Base-by-base conservation (phyloP, 768 basidiomycete genomes). In the Postia placenta region DNA sequence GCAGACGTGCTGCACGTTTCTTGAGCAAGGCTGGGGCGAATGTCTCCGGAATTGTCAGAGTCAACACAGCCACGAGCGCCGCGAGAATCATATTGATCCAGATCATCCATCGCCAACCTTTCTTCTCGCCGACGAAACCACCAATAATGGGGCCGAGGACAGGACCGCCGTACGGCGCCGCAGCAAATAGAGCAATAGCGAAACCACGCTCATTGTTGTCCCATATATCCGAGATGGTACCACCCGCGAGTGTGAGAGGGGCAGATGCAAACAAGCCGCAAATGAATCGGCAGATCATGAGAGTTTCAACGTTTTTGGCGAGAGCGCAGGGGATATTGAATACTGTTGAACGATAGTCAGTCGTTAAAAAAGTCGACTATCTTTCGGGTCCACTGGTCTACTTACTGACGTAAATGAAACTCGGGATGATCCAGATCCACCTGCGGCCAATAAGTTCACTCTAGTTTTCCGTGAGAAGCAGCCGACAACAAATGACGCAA, bases 111-210 rank as follows among this genome's bases (percentile, higher is more conserved):
- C 64, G 61, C 68, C 67, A 68, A 15, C 72, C 72, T 25, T 69
- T 51, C 30, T 57, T 64, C 48, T 72, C 69, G 6, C 71, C 67
- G 48, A 73, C 70, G 45, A 70, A 70, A 11, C 74, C 73, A 46
- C 74, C 76, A n/a, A 75, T 67, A 45, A 79, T 70, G 4, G 76
- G 83, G 2, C 81, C 81, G 23, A 78, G 40, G 0, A 76, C 68
- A 3, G 73, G 73, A 35, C 69, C 72, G 1, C 69, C 62, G 56
- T 73, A 74, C 0, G 71, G 70, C 4, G 69, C 68, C 1, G 71
- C 64, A 3, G 69, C 67, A 49, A 73, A 74, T 12, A 72, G 40
- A 0, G 68, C 67, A 26, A 74, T 71, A 7, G 72, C 72, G 37
- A 73, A 59, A 35, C 68, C 69, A 45, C 69, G 65, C 26, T 64